Evolutionary conservation across 495 filamentous ascomycete genomes (phyloP), one percentile per base, ranked within the genome.

Genomic region (Penicillium cosmopolitanum): DNA sequence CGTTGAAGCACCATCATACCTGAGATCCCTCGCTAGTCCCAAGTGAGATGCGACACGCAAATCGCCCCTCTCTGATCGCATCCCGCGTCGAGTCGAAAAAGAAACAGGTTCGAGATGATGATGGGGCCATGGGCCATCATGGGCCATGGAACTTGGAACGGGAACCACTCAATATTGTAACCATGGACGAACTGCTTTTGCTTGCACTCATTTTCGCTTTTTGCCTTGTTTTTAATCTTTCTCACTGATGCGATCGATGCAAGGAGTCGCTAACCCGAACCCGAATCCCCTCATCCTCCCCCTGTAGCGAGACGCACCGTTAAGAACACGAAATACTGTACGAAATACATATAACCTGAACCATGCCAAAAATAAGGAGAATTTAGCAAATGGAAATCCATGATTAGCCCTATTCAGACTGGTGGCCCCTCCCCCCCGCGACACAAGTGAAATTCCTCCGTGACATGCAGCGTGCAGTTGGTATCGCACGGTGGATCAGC

Each of bases 381-480:
- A 8, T 31, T 31, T 31, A 31, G 36, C 10, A 13, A 38, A 9
- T 38, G 15, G 36, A 38, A 38, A 38, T 12, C 11, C 36, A 38
- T 38, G 10, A 18, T 46, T 31, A 31, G 8, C 8, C 28, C 28
- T 42, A 15, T 42, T 42, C 5, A 10, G 13, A 3, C 13, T 16
- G 38, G 2, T 23, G 23, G 23, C 23, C 23, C 23, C 23, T 23
- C 38, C 12, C 13, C 12, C 38, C 38, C n/a, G 38, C 38, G 38
- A 42, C n/a, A 55, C 48, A 47, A 31, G 58, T 60, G 36, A 51
- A 57, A 59, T 65, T 56, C 31, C 54, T 61, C 60, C 28, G 65
- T 70, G 67, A 67, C 67, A 64, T 70, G 67, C 67, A 69, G 61
- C 12, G 38, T 67, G 66, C 64, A 61, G 42, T 55, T 46, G 43